Evolutionary conservation across 805 yeast genomes (phyloP), one percentile per base, ranked within the genome.

Genomic region (Maudiozyma turicensis): DNA sequence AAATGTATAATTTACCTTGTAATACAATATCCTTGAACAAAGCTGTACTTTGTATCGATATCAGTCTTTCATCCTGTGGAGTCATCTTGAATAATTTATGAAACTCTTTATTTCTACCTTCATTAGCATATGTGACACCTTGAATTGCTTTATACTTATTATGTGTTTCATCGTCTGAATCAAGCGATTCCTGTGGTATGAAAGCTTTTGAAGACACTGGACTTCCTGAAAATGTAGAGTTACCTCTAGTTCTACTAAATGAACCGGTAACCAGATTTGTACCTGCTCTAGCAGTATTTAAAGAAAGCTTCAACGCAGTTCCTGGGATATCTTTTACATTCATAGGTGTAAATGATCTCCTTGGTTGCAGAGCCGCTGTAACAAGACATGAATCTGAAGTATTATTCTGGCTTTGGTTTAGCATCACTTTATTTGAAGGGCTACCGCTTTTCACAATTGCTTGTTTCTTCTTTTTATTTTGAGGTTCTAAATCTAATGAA

Each of bases 11-110:
- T 52, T 77, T 73, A 14, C 90, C 90, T 53, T 84, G 90, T 14
- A 81, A 71, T 33, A 84, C 64, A 39, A 84, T 80, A 55, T 84
- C 89, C 47, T 76, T 72, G 15, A 81, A 79, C 32, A 76, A 68
- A 0, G 89, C 89, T 67, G 89, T 82, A 15, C 79, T 73, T 57
- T 69, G 78, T 53, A 81, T 87, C 30, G 75, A 80, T 40, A 82
- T 69, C n/a, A 82, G 68, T 32, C 71, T 64, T 56, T 83, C 90
- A 29, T 45, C 42, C 1, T 28, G 57, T 6, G 56, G 55, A 2
- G 60, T 44, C 40, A 73, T 72, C 41, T 78, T 74, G 62, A 83
- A 83, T 8, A 74, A 57, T 44, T 72, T 73, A 58, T 81, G 87
- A 61, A 82, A 82, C 20, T 81, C 81, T 20, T 69, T 69, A 56